A percentile compares a stretch with the other conserved stretches of the same genome.
Conservation (phyloP, 257 asterid species). For the Ophiorrhiza pumila region DNA sequence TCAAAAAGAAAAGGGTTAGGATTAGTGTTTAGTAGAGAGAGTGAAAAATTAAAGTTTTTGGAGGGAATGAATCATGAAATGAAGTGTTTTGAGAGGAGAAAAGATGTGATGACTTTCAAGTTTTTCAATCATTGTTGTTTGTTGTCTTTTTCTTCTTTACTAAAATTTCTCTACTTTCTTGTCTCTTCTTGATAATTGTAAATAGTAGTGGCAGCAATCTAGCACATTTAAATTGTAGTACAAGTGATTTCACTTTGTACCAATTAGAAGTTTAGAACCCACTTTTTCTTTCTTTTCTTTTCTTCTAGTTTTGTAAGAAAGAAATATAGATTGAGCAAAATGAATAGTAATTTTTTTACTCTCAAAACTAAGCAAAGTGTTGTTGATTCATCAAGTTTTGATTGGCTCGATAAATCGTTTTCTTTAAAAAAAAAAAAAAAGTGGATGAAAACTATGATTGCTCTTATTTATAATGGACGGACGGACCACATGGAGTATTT, state of each 20-base stretch:
- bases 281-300: neutral
- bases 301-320: neutral
- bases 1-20: neutral
- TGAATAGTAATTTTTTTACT: conserved; percentile 32
- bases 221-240: neutral
- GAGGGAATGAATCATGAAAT: conserved; percentile 17
- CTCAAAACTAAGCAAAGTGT: conserved; percentile 35
- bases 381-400: neutral
- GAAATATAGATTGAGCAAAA: too few species aligned
- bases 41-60: neutral
- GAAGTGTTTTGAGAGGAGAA: neutral
- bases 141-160: neutral
- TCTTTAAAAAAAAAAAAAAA: too few species aligned
- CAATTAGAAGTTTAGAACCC: neutral
- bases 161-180: conserved; percentile 7
- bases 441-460: neutral
- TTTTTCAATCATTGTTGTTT: conserved; percentile 16
- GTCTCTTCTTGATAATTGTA: neutral
- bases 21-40: neutral
- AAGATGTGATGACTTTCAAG: neutral
- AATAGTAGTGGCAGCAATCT: neutral
- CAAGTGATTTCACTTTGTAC: neutral
- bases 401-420: neutral
- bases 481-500: too few species aligned
- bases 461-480: too few species aligned